Percentiles rank a stretch among this genome's conserved stretches.
phyloP scores from a whole-genome alignment of 108 stramenopile genomes.

The Asterionellopsis glacialis region DNA sequence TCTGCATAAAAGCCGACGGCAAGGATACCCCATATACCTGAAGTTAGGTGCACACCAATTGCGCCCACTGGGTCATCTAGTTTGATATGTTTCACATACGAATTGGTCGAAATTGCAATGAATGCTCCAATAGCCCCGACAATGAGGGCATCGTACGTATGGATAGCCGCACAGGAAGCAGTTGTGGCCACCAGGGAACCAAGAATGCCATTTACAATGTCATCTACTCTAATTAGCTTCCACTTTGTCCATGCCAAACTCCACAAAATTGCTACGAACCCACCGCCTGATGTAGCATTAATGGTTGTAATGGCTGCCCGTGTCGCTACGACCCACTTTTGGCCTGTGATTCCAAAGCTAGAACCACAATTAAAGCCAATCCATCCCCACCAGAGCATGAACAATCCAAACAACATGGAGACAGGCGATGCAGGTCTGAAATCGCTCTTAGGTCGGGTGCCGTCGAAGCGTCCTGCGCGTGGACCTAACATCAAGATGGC shows the following conservation, averaged over 20 bases:
- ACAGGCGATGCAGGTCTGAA: neutral
- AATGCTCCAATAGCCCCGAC: neutral
- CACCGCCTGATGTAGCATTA: neutral
- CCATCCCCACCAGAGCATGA: conserved; percentile 6
- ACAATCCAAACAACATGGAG: conserved; percentile 2
- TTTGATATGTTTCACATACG: neutral
- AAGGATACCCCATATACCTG: neutral
- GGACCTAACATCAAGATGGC: neutral
- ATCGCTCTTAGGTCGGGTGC: neutral
- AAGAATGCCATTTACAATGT: neutral
- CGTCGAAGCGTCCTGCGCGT: neutral
- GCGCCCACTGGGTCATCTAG: conserved; percentile 1
- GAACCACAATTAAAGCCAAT: conserved; percentile 1
- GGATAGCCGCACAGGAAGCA: neutral
- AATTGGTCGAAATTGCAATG: neutral
- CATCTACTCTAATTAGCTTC: neutral
- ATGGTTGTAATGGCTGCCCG: neutral
- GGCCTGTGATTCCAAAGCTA: neutral
- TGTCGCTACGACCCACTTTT: conserved; percentile 1
- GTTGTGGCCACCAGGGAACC: neutral
- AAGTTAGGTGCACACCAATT: neutral
- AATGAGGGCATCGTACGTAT: conserved; percentile 1
- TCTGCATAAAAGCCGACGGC: neutral
- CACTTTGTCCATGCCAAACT: neutral
- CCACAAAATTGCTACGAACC: neutral